A percentile compares a stretch with the other conserved stretches of the same genome.
Evolutionary conservation across 2,329 filamentous ascomycete species (phyloP).

Genomic region (Sclerotinia sclerotiorum): DNA sequence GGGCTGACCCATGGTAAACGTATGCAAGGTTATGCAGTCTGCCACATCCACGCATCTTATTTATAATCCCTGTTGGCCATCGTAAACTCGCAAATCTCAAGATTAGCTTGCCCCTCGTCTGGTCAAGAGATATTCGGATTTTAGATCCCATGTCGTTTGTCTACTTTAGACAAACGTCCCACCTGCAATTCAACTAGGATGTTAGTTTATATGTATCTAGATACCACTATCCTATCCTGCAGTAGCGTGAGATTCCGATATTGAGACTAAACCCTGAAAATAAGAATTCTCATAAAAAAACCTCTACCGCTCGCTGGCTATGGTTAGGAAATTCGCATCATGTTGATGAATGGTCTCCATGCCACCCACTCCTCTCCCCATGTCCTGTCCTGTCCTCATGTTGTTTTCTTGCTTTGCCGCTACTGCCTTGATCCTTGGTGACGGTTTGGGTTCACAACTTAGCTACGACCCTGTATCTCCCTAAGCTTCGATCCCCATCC

Average conservation of each 20-base stretch:
- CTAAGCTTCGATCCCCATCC: background rate
- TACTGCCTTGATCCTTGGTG: constrained; percentile 7
- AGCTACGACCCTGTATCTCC: constrained; percentile 11
- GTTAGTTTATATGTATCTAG: constrained; percentile 3
- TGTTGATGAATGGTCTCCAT: background rate
- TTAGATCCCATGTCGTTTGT: constrained; percentile 11
- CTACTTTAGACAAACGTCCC: constrained; percentile 12
- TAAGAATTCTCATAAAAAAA: background rate
- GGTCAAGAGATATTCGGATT: background rate
- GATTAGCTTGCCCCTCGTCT: constrained; percentile 20
- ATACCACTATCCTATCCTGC: constrained; percentile 3
- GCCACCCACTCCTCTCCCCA: background rate
- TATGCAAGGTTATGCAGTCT: constrained; percentile 14
- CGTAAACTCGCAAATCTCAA: constrained; percentile 24
- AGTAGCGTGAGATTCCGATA: background rate
- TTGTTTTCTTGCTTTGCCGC: constrained; percentile 10
- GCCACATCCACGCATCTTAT: constrained; percentile 20
- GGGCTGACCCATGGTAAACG: constrained; percentile 12
- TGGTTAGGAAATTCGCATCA: background rate
- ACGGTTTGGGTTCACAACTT: constrained; percentile 13
- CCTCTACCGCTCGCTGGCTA: background rate
- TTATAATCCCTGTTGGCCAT: constrained; percentile 14
- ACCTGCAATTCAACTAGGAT: constrained; percentile 15
- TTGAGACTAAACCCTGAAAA: background rate
- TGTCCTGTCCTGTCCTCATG: background rate